A percentile compares a stretch with the other conserved stretches of the same genome.
Evolutionary conservation across 164 flowering plant species (phyloP).

Genomic region (Nymphaea colorata): DNA sequence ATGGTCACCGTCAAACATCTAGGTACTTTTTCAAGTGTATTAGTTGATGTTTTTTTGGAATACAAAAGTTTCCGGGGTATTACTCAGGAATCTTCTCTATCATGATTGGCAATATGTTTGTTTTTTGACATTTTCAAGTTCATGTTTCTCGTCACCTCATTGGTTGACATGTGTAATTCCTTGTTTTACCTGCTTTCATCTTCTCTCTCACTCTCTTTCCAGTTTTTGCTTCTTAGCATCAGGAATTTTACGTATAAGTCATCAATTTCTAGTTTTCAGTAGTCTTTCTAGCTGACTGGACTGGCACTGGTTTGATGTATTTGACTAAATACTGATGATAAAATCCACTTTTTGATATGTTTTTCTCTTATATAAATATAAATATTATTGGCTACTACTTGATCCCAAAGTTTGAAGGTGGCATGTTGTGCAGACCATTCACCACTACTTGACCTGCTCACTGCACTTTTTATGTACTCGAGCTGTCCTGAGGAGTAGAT

Average conservation of each 20-base stretch:
- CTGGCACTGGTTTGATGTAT: not conserved
- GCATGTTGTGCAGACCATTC: not conserved
- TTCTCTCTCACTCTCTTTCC: no score
- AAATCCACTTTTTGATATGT: no score
- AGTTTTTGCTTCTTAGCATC: not conserved
- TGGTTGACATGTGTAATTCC: not conserved
- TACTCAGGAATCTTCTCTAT: no score
- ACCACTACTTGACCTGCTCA: not conserved
- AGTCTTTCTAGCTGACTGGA: not conserved
- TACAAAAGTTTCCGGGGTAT: no score
- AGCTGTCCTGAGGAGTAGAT: no score
- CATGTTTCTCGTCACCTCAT: not conserved
- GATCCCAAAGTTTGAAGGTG: no score
- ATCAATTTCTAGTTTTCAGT: not conserved
- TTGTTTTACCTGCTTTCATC: no score
- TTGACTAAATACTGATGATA: not conserved
- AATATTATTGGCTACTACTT: no score
- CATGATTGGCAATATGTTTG: not conserved
- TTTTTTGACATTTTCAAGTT: not conserved
- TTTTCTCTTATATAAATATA: not conserved
- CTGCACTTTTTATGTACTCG: not conserved
- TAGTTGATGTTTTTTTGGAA: no score
- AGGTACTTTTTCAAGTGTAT: constrained; percentile 25
- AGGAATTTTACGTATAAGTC: not conserved
- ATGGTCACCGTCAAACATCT: constrained; percentile 28